Conservation (phyloP, 192 early-diverging fungal species). For the Coemansia interrupta region DNA sequence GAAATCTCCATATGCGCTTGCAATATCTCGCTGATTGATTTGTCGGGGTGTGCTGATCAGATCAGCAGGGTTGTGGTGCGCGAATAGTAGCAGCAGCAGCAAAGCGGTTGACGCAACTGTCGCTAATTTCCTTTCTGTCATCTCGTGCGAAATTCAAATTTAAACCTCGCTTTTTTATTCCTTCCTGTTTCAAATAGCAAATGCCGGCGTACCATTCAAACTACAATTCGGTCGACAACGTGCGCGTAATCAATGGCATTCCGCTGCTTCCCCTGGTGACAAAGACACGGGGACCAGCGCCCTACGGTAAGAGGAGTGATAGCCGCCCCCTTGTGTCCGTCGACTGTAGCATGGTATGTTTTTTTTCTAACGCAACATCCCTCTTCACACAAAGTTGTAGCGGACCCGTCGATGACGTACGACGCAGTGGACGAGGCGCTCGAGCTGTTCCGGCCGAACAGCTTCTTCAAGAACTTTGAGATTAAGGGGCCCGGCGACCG, state of each 20-base stretch:
- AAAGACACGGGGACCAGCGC: slow-evolving; percentile 80
- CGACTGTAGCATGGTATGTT: no score
- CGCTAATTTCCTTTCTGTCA: background rate
- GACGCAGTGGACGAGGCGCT: slow-evolving; percentile 96
- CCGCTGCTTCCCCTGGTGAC: slow-evolving; percentile 86
- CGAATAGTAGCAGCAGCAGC: no score
- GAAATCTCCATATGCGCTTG: no score
- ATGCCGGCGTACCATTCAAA: slow-evolving; percentile 45
- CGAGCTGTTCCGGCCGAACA: slow-evolving; percentile 91
- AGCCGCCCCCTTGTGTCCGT: no score
- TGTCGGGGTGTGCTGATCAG: no score
- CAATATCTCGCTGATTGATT: no score
- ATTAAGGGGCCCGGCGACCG: slow-evolving; percentile 92
- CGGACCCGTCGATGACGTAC: slow-evolving; percentile 57
- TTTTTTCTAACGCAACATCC: background rate
- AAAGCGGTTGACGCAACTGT: background rate
- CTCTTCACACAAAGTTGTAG: background rate
- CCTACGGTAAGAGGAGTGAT: slow-evolving; percentile 55
- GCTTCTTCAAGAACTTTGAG: slow-evolving; percentile 98
- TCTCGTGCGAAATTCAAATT: slow-evolving; percentile 4
- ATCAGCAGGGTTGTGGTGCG: no score
- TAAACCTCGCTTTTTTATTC: background rate
- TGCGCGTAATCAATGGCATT: slow-evolving; percentile 73
- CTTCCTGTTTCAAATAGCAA: background rate
- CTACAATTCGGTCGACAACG: slow-evolving; percentile 17